Evolutionary conservation across 2,329 filamentous ascomycete species (phyloP), one percentile per base, ranked within the genome.

Genomic region (Xylaria sp.): DNA sequence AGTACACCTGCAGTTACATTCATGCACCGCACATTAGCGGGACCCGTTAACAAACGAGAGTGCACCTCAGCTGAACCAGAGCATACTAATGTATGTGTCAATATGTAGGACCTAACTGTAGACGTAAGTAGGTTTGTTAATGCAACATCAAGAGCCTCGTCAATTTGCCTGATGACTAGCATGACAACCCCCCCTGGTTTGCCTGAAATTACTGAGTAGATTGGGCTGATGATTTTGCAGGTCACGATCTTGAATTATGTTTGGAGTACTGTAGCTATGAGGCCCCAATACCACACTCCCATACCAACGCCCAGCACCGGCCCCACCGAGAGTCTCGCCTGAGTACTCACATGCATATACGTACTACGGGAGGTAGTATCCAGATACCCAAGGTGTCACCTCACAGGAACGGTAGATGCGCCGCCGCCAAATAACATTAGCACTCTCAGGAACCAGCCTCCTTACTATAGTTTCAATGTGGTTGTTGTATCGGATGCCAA

Each of bases 321-420:
- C 55, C 55, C 55, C 55, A 64, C 65, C 12, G 16, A 37, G 13
- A n/a, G 53, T 59, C 65, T 63, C 65, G 54, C 42, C 54, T 42
- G 27, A 5, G 5, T 25, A 2, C 35, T 40, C 13, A 13, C 35
- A 13, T 48, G 48, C 23, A 18, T 51, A n/a, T 25, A 51, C n/a
- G 35, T 51, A 29, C 12, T 5, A 29, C 25, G 5, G 23, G 23
- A 29, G 25, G 48, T 18, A 29, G 48, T 53, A 48, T 48, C 21
- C 2, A 48, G 9, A 48, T 35, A 35, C 32, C 44, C 23, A 47
- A 21, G 9, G 16, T 44, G 4, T 6, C 40, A 44, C 40, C 40
- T 44, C 21, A 25, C 18, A 23, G 21, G 23, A 21, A 48, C 21
- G 3, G 21, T 18, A 47, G n/a, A 44, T 44, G 42, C n/a, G 16